phyloP scores from a whole-genome alignment of 169 alveolate genomes.

The Cryptosporidium parvum region DNA sequence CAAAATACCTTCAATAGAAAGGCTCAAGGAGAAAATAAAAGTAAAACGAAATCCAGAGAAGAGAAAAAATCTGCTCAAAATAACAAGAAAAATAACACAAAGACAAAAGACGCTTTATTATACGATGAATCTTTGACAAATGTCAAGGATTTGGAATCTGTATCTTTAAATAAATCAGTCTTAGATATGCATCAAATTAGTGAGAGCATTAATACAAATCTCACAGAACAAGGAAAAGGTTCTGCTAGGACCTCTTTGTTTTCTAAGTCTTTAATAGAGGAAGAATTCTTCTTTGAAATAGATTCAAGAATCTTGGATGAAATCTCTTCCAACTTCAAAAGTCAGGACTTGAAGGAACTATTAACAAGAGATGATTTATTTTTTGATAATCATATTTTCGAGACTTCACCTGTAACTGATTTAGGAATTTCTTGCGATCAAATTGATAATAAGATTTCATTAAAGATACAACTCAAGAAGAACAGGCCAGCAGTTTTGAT shows the following conservation, averaged over 20 bases:
- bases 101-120: neutral
- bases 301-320: constrained; percentile 11
- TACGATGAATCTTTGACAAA: neutral
- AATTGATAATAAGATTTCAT: constrained; percentile 8
- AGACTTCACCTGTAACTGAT: constrained; percentile 40
- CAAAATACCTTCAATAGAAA: neutral
- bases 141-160: neutral
- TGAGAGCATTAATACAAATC: neutral
- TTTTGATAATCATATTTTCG: constrained; percentile 43
- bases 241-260: neutral
- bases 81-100: neutral
- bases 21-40: neutral
- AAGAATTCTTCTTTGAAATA: constrained; percentile 2
- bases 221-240: neutral
- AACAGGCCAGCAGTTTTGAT: constrained; percentile 87
- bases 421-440: constrained; percentile 8
- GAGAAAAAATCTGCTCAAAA: neutral
- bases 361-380: constrained; percentile 55
- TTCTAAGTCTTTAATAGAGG: neutral
- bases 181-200: neutral
- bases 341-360: constrained; percentile 6
- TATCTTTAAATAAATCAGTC: neutral
- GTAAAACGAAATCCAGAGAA: neutral
- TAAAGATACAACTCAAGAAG: constrained; percentile 28
- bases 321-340: neutral